A percentile compares a stretch with the other conserved stretches of the same genome.
These are phyloP conservation scores for Lachnum nothofagi DNA, from an alignment of 2,329 filamentous ascomycete species.

Conservation along the genomic window DNA sequence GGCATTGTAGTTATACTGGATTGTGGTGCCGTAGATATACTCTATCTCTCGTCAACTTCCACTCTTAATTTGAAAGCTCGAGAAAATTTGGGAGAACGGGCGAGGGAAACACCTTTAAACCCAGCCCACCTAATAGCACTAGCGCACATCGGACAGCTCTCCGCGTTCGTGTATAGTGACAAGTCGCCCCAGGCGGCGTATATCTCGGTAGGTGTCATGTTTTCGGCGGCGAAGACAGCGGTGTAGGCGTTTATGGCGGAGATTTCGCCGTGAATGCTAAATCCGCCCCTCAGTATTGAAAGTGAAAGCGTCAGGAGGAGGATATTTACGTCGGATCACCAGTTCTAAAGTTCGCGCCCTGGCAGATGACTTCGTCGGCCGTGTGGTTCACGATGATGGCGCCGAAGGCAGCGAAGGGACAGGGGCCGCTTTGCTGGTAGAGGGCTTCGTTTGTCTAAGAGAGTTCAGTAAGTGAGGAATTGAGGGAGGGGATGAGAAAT, in stretches of 20 bases:
- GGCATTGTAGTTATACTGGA: constrained; percentile 12
- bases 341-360: constrained; percentile 14
- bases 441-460: constrained; percentile 41
- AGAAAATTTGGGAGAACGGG: not conserved
- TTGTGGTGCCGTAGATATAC: constrained; percentile 17
- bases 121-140: constrained; percentile 51
- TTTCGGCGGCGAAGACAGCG: constrained; percentile 37
- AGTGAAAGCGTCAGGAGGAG: too few relatives aligned
- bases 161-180: constrained; percentile 49
- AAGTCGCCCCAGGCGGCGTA: constrained; percentile 37
- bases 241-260: constrained; percentile 51
- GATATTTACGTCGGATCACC: constrained; percentile 9
- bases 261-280: constrained; percentile 47
- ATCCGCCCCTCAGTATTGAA: not conserved
- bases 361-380: constrained; percentile 11
- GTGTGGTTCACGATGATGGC: constrained; percentile 54
- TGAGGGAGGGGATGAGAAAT: not conserved
- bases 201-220: constrained; percentile 29
- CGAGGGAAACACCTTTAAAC: constrained; percentile 38
- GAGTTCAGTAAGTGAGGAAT: not conserved
- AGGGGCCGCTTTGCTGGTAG: constrained; percentile 38
- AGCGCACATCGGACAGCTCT: constrained; percentile 54
- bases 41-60: not conserved
- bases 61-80: too few relatives aligned
- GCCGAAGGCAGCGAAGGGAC: constrained; percentile 49